Evolutionary conservation across 177 flowering plant genomes (phyloP).

Genomic region (Telopea speciosissima): DNA sequence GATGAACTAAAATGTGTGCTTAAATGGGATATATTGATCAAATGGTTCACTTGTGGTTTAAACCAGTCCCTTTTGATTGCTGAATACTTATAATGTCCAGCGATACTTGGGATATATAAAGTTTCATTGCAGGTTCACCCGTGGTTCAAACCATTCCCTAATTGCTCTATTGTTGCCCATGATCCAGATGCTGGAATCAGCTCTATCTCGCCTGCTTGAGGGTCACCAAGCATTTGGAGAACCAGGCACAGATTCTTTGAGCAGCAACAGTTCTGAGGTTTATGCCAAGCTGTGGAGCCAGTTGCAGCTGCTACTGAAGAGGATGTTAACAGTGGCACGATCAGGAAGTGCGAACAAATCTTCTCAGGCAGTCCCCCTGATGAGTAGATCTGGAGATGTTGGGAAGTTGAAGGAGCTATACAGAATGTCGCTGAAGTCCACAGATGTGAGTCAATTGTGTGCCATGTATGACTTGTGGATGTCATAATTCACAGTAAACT

Average conservation of each 20-base stretch:
- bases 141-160: too few species aligned
- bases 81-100: too few species aligned
- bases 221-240: slow-evolving; percentile 47
- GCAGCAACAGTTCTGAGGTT: slow-evolving; percentile 25
- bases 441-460: slow-evolving; percentile 44
- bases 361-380: slow-evolving; percentile 20
- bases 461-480: slow-evolving; percentile 60
- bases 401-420: slow-evolving; percentile 69
- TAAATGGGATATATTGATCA: too few species aligned
- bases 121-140: too few species aligned
- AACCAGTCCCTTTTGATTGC: too few species aligned
- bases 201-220: slow-evolving; percentile 68
- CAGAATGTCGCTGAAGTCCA: slow-evolving; percentile 61
- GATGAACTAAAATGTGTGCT: too few species aligned
- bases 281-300: slow-evolving; percentile 58
- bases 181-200: slow-evolving; percentile 72
- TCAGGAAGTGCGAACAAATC: slow-evolving; percentile 37
- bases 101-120: too few species aligned
- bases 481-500: not conserved
- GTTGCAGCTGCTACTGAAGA: slow-evolving; percentile 64
- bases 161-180: not conserved
- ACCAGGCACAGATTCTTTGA: slow-evolving; percentile 15
- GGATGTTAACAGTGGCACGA: slow-evolving; percentile 44
- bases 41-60: too few species aligned
- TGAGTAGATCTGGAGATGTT: slow-evolving; percentile 41